Evolutionary conservation across 2,329 filamentous ascomycete species (phyloP).

Genomic region (Calonectria pseudoturangicola): DNA sequence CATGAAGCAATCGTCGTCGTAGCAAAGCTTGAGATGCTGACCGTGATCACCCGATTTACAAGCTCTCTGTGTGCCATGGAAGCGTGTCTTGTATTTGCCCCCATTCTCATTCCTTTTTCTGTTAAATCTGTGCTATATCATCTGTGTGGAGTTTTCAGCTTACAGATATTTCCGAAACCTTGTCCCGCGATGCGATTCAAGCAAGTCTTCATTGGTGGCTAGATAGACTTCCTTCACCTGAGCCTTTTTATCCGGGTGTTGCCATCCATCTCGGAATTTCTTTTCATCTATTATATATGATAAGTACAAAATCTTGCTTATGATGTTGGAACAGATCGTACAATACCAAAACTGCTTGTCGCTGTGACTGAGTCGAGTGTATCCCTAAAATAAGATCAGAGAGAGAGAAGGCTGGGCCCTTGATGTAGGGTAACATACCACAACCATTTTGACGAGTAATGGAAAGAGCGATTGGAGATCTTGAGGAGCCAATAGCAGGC

Average conservation of each 20-base stretch:
- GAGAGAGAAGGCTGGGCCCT: too few species aligned
- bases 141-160: too few species aligned
- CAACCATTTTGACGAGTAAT: slow-evolving; percentile 8
- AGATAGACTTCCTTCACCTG: slow-evolving; percentile 22
- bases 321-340: neutral
- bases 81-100: neutral
- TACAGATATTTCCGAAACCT: neutral
- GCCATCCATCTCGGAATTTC: neutral
- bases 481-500: neutral
- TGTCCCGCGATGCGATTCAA: neutral
- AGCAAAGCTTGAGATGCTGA: neutral
- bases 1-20: slow-evolving; percentile 5
- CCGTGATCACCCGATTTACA: neutral
- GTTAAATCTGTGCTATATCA: neutral
- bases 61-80: slow-evolving; percentile 27
- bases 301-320: neutral
- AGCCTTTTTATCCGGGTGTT: neutral
- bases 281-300: neutral
- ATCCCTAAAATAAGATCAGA: neutral
- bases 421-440: neutral
- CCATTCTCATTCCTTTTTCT: neutral
- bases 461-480: too few species aligned
- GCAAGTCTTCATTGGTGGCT: neutral
- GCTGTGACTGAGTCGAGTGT: neutral
- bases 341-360: neutral